Conservation (phyloP, 2,329 filamentous ascomycete species). For the Beauveria varroae region DNA sequence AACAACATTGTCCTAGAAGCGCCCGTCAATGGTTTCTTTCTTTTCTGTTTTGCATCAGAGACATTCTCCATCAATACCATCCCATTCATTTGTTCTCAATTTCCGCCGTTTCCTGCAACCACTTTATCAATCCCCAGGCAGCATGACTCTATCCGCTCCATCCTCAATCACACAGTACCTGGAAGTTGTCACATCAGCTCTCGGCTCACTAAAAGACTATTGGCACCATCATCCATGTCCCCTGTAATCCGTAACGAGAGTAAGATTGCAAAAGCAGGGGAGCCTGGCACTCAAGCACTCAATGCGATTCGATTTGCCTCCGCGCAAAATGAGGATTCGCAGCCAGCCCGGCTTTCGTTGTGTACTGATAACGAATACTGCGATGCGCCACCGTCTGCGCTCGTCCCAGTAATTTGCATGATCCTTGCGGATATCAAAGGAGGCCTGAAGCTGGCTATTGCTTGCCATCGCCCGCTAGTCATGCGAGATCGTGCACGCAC, state of each 20-base stretch:
- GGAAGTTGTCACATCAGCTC: background rate
- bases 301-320: conserved; percentile 6
- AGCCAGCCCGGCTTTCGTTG: background rate
- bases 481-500: conserved; percentile 6
- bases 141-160: too few species aligned
- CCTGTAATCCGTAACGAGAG: background rate
- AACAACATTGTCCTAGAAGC: background rate
- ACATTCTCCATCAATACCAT: background rate
- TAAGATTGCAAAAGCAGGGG: conserved; percentile 6
- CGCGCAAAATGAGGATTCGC: conserved; percentile 3
- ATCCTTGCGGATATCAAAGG: background rate
- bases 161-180: background rate
- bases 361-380: background rate
- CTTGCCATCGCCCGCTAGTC: background rate
- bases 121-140: background rate
- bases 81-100: background rate
- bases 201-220: background rate
- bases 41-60: background rate
- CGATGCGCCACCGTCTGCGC: background rate
- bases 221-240: background rate
- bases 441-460: background rate
- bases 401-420: background rate
- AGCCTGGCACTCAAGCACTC: background rate
- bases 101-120: background rate
- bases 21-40: background rate